Percentiles rank a stretch among this genome's conserved stretches.
Conservation (phyloP, 352 stramenopile genomes). For the Thraustochytrium striatum region DNA sequence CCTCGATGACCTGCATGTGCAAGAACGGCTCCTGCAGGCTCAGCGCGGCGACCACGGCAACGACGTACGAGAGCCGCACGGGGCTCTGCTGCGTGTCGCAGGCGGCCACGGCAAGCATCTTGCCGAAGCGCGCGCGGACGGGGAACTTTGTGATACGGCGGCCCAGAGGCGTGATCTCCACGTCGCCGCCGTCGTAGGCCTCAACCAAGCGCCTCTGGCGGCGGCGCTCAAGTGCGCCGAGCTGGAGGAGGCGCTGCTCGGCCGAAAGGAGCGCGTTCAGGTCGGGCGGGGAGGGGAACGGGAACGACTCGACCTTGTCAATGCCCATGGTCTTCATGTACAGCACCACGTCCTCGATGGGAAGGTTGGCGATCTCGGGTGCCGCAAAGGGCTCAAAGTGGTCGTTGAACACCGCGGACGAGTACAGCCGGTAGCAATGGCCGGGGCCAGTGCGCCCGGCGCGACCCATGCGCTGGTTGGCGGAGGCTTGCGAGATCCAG, state of each 20-base stretch:
- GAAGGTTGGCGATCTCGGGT: conserved; percentile 77
- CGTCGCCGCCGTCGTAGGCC: too few relatives aligned
- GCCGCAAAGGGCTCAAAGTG: conserved; percentile 81
- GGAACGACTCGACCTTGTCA: conserved; percentile 86
- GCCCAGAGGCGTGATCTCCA: conserved; percentile 71
- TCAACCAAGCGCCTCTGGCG: not conserved
- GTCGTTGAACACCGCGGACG: conserved; percentile 88
- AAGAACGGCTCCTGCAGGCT: conserved; percentile 55
- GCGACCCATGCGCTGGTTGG: conserved; percentile 86
- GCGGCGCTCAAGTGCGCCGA: conserved; percentile 59
- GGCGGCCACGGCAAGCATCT: conserved; percentile 70
- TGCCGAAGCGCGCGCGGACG: conserved; percentile 73
- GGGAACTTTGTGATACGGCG: conserved; percentile 74
- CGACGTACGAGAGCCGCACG: conserved; percentile 19
- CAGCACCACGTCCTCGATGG: conserved; percentile 91
- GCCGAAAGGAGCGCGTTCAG: conserved; percentile 74
- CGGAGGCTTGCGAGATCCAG: conserved; percentile 80
- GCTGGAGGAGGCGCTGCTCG: conserved; percentile 71
- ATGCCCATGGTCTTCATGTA: conserved; percentile 97
- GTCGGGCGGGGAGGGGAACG: conserved; percentile 90
- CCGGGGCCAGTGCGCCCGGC: conserved; percentile 88
- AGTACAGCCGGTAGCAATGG: conserved; percentile 97
- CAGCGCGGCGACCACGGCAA: conserved; percentile 52
- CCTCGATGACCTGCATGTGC: conserved; percentile 9
- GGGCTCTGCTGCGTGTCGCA: conserved; percentile 20